These are phyloP conservation scores for Ricinus communis DNA, from an alignment of 345 rosid genomes.

Conservation along the genomic window DNA sequence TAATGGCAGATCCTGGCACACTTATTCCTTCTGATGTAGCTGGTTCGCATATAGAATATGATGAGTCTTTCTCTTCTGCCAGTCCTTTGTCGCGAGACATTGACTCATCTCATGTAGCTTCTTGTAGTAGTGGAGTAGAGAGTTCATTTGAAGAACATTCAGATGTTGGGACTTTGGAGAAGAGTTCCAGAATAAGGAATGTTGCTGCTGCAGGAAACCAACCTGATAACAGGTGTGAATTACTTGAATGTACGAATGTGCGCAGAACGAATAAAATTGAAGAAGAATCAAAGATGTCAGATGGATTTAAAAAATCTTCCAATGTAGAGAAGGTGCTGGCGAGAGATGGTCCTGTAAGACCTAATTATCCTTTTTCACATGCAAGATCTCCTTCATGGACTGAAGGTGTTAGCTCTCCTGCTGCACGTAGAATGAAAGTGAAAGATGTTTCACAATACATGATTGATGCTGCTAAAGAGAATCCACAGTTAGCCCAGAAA, in stretches of 20 bases:
- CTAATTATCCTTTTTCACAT: constrained; percentile 54
- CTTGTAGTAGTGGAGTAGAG: constrained; percentile 64
- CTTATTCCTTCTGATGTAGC: constrained; percentile 89
- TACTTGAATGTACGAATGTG: constrained; percentile 27
- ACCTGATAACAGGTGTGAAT: constrained; percentile 43
- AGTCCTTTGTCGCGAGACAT: constrained; percentile 64
- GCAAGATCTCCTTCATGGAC: constrained; percentile 95
- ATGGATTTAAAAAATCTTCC: constrained; percentile 33
- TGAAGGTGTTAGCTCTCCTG: constrained; percentile 92
- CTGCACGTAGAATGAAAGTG: constrained; percentile 79
- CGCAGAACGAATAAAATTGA: constrained; percentile 25
- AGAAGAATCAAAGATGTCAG: constrained; percentile 39
- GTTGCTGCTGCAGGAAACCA: constrained; percentile 36
- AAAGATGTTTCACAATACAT: constrained; percentile 91
- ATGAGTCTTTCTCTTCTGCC: constrained; percentile 58
- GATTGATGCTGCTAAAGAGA: constrained; percentile 96
- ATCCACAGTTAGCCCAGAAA: constrained; percentile 85
- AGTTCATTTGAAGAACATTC: constrained; percentile 67
- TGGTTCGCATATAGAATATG: constrained; percentile 63
- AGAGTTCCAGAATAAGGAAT: constrained; percentile 43
- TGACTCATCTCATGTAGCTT: constrained; percentile 60
- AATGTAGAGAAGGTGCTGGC: constrained; percentile 30
- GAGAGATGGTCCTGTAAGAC: constrained; percentile 42
- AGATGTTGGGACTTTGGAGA: constrained; percentile 52
- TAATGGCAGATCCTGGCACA: constrained; percentile 95